Conservation (phyloP, 2,329 filamentous ascomycete genomes). For the Escovopsis sp. region DNA sequence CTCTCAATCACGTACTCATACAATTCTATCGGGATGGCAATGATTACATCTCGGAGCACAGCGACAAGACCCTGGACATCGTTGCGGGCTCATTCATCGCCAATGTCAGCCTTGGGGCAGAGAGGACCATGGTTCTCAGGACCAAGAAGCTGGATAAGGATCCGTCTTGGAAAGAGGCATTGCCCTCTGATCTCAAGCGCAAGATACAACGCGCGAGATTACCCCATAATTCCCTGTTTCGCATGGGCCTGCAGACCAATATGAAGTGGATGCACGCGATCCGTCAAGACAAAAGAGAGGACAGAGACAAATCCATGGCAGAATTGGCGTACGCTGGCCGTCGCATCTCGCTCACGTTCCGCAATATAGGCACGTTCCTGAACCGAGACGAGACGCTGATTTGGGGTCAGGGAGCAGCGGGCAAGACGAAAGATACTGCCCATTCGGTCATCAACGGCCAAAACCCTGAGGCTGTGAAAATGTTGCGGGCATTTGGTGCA, state of each 20-base stretch:
- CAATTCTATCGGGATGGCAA: constrained; percentile 81
- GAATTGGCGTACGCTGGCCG: constrained; percentile 62
- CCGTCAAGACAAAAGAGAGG: constrained; percentile 64
- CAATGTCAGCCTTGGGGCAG: constrained; percentile 85
- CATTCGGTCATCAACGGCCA: constrained; percentile 55
- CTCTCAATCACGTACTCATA: constrained; percentile 81
- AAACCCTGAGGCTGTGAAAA: constrained; percentile 44
- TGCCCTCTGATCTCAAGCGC: constrained; percentile 24
- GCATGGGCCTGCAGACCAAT: constrained; percentile 71
- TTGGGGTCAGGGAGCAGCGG: constrained; percentile 81
- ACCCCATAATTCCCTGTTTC: constrained; percentile 79
- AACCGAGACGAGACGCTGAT: constrained; percentile 49
- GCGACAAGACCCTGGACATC: constrained; percentile 92
- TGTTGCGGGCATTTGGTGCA: constrained; percentile 67
- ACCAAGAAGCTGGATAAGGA: constrained; percentile 52
- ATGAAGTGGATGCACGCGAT: constrained; percentile 86
- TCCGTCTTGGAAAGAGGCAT: constrained; percentile 10
- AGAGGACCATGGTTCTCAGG: constrained; percentile 78
- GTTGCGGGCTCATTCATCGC: constrained; percentile 68
- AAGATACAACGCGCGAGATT: constrained; percentile 54
- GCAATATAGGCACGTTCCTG: constrained; percentile 76
- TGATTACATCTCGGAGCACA: constrained; percentile 93
- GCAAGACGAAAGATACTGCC: constrained; percentile 49
- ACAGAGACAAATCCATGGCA: constrained; percentile 48
- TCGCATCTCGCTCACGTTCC: constrained; percentile 85